These are phyloP conservation scores for Lathyrus tuberosus DNA, from an alignment of 306 rosid species.

Conservation along the genomic window DNA sequence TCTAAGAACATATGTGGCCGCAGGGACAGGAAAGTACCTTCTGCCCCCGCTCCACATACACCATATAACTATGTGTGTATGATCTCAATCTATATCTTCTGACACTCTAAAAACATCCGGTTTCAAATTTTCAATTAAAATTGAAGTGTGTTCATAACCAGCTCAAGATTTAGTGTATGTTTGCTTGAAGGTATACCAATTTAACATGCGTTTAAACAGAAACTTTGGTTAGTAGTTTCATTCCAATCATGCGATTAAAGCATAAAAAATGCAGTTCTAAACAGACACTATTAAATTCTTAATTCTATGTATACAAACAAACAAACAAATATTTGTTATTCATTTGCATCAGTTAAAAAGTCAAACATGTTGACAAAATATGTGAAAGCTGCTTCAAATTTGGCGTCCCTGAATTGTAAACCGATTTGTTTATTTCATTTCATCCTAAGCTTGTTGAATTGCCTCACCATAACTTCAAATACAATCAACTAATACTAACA, in stretches of 20 bases:
- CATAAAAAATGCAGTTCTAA: no score
- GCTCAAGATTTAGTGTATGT: not conserved
- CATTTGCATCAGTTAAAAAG: not conserved
- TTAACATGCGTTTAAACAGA: no score
- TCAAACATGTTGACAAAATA: not conserved
- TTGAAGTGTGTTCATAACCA: not conserved
- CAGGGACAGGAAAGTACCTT: no score
- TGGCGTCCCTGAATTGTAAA: not conserved
- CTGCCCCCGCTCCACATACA: no score
- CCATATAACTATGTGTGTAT: not conserved
- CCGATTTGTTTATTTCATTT: not conserved
- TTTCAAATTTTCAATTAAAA: not conserved
- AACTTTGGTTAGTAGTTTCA: no score
- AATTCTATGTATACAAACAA: not conserved
- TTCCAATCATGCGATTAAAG: no score
- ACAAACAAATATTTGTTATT: not conserved
- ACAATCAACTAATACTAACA: slow-evolving; percentile 32
- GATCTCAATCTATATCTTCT: not conserved
- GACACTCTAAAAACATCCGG: not conserved
- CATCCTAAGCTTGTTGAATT: not conserved
- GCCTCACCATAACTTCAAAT: not conserved
- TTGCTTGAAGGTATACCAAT: no score
- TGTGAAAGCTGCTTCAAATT: slow-evolving; percentile 1
- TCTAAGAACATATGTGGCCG: no score
- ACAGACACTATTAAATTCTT: not conserved